These are phyloP conservation scores for Amanita brunnescens DNA, from an alignment of 768 basidiomycete genomes.

Conservation along the genomic window DNA sequence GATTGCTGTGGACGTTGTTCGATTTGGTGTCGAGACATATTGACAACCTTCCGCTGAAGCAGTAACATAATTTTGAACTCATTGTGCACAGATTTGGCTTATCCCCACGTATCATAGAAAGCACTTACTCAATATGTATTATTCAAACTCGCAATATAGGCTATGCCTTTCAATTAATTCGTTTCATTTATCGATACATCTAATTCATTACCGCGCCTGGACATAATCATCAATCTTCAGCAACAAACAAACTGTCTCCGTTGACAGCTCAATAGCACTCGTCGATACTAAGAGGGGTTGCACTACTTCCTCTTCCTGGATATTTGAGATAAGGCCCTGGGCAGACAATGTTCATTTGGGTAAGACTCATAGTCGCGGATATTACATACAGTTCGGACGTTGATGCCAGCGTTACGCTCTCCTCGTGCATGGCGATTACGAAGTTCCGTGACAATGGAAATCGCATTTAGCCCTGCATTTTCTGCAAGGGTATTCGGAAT, in stretches of 20 bases:
- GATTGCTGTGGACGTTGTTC: slow-evolving; percentile 89
- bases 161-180: neutral
- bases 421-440: slow-evolving; percentile 95
- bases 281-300: slow-evolving; percentile 94
- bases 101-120: slow-evolving; percentile 1
- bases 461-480: slow-evolving; percentile 96
- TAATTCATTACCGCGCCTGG: slow-evolving; percentile 48
- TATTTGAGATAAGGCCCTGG: slow-evolving; percentile 94
- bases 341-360: neutral
- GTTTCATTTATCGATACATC: neutral
- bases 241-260: slow-evolving; percentile 95
- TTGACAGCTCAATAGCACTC: slow-evolving; percentile 89
- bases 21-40: slow-evolving; percentile 73
- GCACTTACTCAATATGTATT: slow-evolving; percentile 4
- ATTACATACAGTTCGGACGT: slow-evolving; percentile 81
- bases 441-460: slow-evolving; percentile 95
- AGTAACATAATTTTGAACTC: neutral
- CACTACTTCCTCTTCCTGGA: slow-evolving; percentile 94
- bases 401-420: slow-evolving; percentile 93
- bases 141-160: slow-evolving; percentile 1
- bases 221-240: slow-evolving; percentile 95
- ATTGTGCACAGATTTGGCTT: slow-evolving; percentile 1
- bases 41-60: slow-evolving; percentile 37
- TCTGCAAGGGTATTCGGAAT: slow-evolving; percentile 97
- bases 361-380: neutral